These are phyloP conservation scores for Picea glauca DNA, from an alignment of 75 land plant genomes.

Conservation along the genomic window DNA sequence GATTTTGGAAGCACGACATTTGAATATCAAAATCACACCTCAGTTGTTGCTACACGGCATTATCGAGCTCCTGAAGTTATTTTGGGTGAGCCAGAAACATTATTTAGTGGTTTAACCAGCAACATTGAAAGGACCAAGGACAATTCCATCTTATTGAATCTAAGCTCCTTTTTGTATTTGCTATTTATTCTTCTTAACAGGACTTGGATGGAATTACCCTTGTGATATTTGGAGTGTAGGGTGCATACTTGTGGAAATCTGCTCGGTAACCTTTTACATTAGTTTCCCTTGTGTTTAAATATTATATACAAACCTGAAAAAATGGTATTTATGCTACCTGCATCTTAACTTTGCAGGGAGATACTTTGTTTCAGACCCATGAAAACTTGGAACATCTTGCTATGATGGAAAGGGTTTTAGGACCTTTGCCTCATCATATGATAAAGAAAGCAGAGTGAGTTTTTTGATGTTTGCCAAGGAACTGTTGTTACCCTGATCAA, in stretches of 20 bases:
- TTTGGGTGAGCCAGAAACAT: conserved; percentile 41
- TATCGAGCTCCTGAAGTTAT: conserved; percentile 91
- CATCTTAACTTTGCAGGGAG: conserved; percentile 12
- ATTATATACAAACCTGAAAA: not conserved
- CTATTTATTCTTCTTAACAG: conserved; percentile 23
- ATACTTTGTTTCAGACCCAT: too few species aligned
- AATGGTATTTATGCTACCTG: not conserved
- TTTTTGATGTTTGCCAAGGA: too few species aligned
- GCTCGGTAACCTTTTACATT: conserved; percentile 58
- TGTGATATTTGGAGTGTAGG: conserved; percentile 97
- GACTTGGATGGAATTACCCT: conserved; percentile 96
- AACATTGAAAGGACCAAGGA: not conserved
- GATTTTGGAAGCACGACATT: conserved; percentile 88
- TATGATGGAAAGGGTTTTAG: too few species aligned
- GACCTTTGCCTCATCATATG: too few species aligned
- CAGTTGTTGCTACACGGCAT: conserved; percentile 77
- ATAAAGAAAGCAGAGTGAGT: too few species aligned
- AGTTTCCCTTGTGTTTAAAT: not conserved
- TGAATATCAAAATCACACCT: conserved; percentile 64
- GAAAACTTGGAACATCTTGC: too few species aligned
- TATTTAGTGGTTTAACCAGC: not conserved
- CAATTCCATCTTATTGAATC: not conserved
- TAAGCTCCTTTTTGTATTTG: too few species aligned
- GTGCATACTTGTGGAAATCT: conserved; percentile 90
- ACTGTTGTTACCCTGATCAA: too few species aligned